Evolutionary conservation across 306 rosid species (phyloP), one percentile per base, ranked within the genome.

Genomic region (Glycine tomentella): DNA sequence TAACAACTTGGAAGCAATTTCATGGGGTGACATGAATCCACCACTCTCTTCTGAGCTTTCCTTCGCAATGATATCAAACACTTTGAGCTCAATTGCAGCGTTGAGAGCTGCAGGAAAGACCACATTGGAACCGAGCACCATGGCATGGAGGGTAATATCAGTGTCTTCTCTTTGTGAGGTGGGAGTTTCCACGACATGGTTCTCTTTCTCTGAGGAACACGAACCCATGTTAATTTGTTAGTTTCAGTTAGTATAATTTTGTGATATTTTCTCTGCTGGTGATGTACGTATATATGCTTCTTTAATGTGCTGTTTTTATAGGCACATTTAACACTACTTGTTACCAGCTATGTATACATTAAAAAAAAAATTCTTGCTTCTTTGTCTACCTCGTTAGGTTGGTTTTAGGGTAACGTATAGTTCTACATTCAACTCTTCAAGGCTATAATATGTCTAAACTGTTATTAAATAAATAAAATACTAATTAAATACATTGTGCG

Each of bases 61-160:
- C 11, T 84, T 59, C 5, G 75, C 78, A 15, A 84, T 76, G 20
- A 80, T 84, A 4, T 80, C 79, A 56, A 84, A 84, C 14, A 84
- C 15, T 6, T 75, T 75, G 64, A 84, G 87, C 25, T 80, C 70
- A 69, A 84, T 69, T 40, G 87, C 87, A 12, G 84, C 87, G 2
- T 84, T 84, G 1, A 84, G 84, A 2, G 51, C 87, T 0, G 84
- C 84, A 1, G 78, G 84, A 63, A 80, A 80, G 3, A 84, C 82
- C 70, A 75, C 10, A 6, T 44, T 80, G 38, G 78, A 44, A 17
- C 79, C 77, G 0, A 84, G 71, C 6, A 59, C 67, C 84, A 84
- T 80, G n/a, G 87, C 84, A 2, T 2, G 6, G 15, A 75, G 72
- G 14, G 42, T n/a, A 15, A 12, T 2, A 6, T 73, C 75, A 36